Percentiles rank a stretch among this genome's conserved stretches.
Evolutionary conservation across 345 rosid genomes (phyloP).

Genomic region (Brassica juncea): DNA sequence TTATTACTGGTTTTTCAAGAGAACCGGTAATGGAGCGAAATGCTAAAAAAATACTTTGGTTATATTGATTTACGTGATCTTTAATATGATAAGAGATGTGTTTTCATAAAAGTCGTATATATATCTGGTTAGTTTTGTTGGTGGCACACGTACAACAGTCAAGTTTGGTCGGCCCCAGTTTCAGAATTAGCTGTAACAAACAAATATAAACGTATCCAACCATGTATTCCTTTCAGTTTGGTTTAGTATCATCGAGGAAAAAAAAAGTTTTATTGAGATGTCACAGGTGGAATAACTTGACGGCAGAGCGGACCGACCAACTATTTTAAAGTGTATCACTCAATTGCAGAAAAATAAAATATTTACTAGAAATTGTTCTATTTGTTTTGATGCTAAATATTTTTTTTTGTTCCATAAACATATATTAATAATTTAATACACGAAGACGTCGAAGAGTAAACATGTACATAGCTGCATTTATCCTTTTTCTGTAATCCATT

Average conservation of each 20-base stretch:
- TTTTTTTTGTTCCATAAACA: too few species aligned
- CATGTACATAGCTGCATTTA: too few species aligned
- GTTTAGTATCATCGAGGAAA: too few species aligned
- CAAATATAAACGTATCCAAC: neutral
- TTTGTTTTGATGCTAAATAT: too few species aligned
- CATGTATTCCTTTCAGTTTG: too few species aligned
- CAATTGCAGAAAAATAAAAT: neutral
- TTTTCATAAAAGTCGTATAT: constrained; percentile 4
- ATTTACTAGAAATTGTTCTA: too few species aligned
- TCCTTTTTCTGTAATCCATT: neutral
- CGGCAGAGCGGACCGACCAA: constrained; percentile 24
- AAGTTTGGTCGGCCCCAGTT: constrained; percentile 35
- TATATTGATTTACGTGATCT: neutral
- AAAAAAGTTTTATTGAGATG: neutral
- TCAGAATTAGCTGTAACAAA: constrained; percentile 36
- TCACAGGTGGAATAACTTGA: neutral
- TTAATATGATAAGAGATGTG: neutral
- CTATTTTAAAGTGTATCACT: neutral
- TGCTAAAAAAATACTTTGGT: neutral
- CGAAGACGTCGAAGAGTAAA: too few species aligned
- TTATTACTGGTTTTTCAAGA: neutral
- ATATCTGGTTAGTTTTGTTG: constrained; percentile 21
- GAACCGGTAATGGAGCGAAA: neutral
- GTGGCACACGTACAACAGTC: constrained; percentile 27
- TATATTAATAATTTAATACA: too few species aligned